Evolutionary conservation across 2,329 filamentous ascomycete species (phyloP).

Genomic region (Phaeosphaeriaceae sp.): DNA sequence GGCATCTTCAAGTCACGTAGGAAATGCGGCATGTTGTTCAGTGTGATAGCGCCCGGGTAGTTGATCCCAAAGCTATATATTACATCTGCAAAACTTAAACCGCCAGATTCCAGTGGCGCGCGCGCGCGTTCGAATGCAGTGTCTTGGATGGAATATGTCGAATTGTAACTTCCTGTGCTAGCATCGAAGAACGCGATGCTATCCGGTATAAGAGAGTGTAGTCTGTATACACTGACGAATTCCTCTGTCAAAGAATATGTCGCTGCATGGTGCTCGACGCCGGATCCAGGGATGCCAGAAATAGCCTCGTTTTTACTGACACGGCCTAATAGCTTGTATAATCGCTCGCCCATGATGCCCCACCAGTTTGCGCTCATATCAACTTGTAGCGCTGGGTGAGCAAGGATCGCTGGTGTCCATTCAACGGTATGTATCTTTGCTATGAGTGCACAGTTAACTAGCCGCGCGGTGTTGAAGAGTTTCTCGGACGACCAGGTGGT

Average conservation of each 20-base stretch:
- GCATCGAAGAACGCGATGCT: constrained; percentile 48
- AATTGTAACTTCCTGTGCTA: constrained; percentile 34
- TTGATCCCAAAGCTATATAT: constrained; percentile 57
- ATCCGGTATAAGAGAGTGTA: constrained; percentile 53
- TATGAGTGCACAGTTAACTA: constrained; percentile 57
- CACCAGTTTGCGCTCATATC: constrained; percentile 57
- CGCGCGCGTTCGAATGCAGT: constrained; percentile 43
- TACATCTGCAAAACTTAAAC: constrained; percentile 28
- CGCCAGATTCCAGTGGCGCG: constrained; percentile 31
- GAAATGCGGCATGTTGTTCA: constrained; percentile 51
- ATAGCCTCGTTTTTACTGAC: constrained; percentile 51
- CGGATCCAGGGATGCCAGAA: constrained; percentile 51
- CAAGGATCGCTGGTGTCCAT: constrained; percentile 58
- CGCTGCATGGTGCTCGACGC: constrained; percentile 45
- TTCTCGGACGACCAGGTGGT: constrained; percentile 50
- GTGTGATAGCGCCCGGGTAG: constrained; percentile 55
- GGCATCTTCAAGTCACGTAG: constrained; percentile 51
- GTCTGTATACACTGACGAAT: constrained; percentile 54
- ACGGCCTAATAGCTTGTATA: constrained; percentile 52
- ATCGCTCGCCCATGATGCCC: constrained; percentile 51
- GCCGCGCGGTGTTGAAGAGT: constrained; percentile 54
- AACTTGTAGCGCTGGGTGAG: constrained; percentile 53
- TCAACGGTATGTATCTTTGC: constrained; percentile 59
- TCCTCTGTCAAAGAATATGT: constrained; percentile 54
- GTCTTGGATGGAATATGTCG: constrained; percentile 19